These are phyloP conservation scores for Aspergillus pseudoglaucus DNA, from an alignment of 2,329 filamentous ascomycete genomes.

Conservation along the genomic window DNA sequence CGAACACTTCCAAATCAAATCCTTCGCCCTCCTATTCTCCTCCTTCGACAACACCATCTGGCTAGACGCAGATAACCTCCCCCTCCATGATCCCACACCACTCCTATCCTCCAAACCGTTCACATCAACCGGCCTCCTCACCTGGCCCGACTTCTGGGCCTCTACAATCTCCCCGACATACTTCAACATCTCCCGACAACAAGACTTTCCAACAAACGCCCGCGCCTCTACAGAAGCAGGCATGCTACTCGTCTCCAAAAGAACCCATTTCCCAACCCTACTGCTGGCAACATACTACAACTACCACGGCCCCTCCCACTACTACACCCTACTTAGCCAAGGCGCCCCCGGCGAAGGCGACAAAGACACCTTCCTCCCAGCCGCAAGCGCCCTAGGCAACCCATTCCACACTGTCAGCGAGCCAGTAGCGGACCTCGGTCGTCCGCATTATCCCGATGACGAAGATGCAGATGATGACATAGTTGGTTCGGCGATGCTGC, in stretches of 20 bases:
- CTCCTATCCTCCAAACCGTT: slow-evolving; percentile 47
- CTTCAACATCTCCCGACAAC: slow-evolving; percentile 34
- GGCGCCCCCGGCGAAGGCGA: slow-evolving; percentile 22
- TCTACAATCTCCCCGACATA: slow-evolving; percentile 32
- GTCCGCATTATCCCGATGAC: slow-evolving; percentile 1
- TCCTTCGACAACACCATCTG: slow-evolving; percentile 52
- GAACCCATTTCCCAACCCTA: slow-evolving; percentile 23
- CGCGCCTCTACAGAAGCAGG: slow-evolving; percentile 30
- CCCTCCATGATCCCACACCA: slow-evolving; percentile 33
- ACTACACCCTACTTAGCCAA: slow-evolving; percentile 25
- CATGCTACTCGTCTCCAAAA: slow-evolving; percentile 27
- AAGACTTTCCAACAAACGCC: slow-evolving; percentile 20
- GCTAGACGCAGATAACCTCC: slow-evolving; percentile 51
- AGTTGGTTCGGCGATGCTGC: slow-evolving; percentile 14
- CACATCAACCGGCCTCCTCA: slow-evolving; percentile 45
- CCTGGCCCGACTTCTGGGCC: slow-evolving; percentile 49
- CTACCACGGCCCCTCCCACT: slow-evolving; percentile 22
- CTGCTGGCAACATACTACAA: slow-evolving; percentile 31
- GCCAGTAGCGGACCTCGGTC: slow-evolving; percentile 13
- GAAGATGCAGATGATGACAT: slow-evolving; percentile 7
- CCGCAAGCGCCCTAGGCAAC: slow-evolving; percentile 17
- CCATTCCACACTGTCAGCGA: slow-evolving; percentile 21
- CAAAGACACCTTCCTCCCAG: slow-evolving; percentile 25
- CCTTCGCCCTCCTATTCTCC: slow-evolving; percentile 50
- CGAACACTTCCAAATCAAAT: slow-evolving; percentile 48